A percentile compares a stretch with the other conserved stretches of the same genome.
Conservation (phyloP, 2,329 filamentous ascomycete species). For the Aspergillus persii region DNA sequence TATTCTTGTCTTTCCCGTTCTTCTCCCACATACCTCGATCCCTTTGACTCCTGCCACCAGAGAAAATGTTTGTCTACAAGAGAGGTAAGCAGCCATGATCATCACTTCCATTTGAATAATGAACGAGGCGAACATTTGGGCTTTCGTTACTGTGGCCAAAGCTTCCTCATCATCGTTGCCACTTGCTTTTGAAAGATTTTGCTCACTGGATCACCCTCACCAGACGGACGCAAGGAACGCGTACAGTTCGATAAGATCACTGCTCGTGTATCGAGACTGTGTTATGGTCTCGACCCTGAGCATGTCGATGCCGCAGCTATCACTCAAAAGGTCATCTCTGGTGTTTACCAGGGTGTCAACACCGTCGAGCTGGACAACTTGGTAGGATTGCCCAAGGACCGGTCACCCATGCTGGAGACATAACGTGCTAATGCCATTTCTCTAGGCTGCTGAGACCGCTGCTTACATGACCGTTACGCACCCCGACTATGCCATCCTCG, state of each 20-base stretch:
- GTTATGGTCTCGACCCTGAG: slow-evolving; percentile 92
- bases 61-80: slow-evolving; percentile 62
- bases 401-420: background rate
- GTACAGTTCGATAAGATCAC: slow-evolving; percentile 99
- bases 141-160: background rate
- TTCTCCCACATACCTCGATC: slow-evolving; percentile 12
- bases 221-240: slow-evolving; percentile 99
- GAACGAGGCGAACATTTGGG: background rate
- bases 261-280: slow-evolving; percentile 92
- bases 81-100: slow-evolving; percentile 48
- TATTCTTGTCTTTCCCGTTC: slow-evolving; percentile 21
- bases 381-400: slow-evolving; percentile 54
- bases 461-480: slow-evolving; percentile 99
- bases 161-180: slow-evolving; percentile 13
- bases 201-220: slow-evolving; percentile 19
- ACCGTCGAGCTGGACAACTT: slow-evolving; percentile 95
- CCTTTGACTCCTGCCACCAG: slow-evolving; percentile 8
- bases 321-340: slow-evolving; percentile 98
- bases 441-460: slow-evolving; percentile 92
- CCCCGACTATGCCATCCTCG: slow-evolving; percentile 97
- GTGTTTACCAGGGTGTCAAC: slow-evolving; percentile 97
- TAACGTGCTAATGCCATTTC: slow-evolving; percentile 22
- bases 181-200: slow-evolving; percentile 9
- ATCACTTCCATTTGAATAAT: background rate
- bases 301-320: slow-evolving; percentile 98